phyloP scores from a whole-genome alignment of 2,329 filamentous ascomycete species.

The Fusarium chlamydosporum region DNA sequence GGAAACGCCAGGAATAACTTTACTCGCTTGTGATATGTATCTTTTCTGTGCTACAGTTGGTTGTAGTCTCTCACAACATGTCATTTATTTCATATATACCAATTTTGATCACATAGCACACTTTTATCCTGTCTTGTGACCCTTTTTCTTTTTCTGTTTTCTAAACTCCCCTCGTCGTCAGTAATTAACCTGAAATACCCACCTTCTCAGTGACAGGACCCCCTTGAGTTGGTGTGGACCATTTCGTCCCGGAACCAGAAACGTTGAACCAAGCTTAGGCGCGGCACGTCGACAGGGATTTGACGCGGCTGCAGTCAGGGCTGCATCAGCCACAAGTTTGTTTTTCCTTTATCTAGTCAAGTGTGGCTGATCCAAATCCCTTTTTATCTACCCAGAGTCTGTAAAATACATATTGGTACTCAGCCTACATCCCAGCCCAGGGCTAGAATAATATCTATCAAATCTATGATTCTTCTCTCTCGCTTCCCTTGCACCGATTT shows the following conservation, averaged over 20 bases:
- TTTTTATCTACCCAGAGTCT: not conserved
- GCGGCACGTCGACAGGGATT: conserved; percentile 51
- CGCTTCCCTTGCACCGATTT: not conserved
- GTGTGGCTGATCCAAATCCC: conserved; percentile 23
- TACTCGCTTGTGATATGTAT: conserved; percentile 29
- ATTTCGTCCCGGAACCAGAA: conserved; percentile 45
- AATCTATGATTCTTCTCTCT: not conserved
- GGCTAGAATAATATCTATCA: not conserved
- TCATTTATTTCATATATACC: conserved; percentile 5
- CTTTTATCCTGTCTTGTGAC: conserved; percentile 7
- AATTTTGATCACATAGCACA: not conserved
- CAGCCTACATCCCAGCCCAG: not conserved
- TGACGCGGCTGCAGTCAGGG: conserved; percentile 46
- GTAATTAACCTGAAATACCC: conserved; percentile 19
- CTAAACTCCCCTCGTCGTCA: conserved; percentile 16
- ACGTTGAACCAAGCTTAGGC: conserved; percentile 54
- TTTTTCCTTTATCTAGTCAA: conserved; percentile 34
- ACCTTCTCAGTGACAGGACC: conserved; percentile 12
- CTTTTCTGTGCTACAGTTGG: conserved; percentile 20
- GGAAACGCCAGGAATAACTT: conserved; percentile 42
- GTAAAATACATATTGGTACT: not conserved
- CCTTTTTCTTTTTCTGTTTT: conserved; percentile 5
- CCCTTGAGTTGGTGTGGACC: conserved; percentile 33
- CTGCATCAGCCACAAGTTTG: conserved; percentile 47
- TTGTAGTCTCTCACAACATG: conserved; percentile 16